Percentiles rank a stretch among this genome's conserved stretches.
Conservation (phyloP, 176 grass and related monocot species). For the Avena insularis region DNA sequence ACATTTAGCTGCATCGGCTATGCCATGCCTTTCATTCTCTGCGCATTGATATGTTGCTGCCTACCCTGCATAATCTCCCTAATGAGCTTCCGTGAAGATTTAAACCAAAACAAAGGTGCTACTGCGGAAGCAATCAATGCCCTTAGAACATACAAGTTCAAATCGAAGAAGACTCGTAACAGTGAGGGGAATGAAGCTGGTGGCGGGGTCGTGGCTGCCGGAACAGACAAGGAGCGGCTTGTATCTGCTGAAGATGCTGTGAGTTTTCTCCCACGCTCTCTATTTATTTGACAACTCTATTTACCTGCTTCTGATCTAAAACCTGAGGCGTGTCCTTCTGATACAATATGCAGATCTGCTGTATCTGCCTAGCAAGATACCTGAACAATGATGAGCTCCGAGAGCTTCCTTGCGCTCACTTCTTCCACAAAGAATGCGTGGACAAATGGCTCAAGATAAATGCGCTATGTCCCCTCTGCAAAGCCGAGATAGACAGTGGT, state of each 20-base stretch:
- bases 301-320: constrained; percentile 18
- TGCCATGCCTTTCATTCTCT: constrained; percentile 95
- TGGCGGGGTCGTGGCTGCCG: constrained; percentile 71
- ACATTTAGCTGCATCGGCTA: constrained; percentile 98
- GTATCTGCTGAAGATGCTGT: constrained; percentile 87
- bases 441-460: constrained; percentile 99
- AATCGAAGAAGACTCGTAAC: constrained; percentile 54
- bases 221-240: constrained; percentile 70
- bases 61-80: constrained; percentile 91
- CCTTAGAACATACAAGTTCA: constrained; percentile 81
- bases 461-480: constrained; percentile 88
- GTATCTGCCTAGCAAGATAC: constrained; percentile 90
- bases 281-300: constrained; percentile 7
- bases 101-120: constrained; percentile 73
- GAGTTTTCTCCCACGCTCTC: constrained; percentile 33
- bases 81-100: constrained; percentile 76
- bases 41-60: constrained; percentile 91
- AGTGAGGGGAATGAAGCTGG: constrained; percentile 51
- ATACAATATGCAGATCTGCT: constrained; percentile 64
- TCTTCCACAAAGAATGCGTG: constrained; percentile 90
- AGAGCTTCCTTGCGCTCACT: constrained; percentile 77
- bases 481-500: constrained; percentile 63
- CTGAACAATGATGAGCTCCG: constrained; percentile 63
- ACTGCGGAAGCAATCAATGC: constrained; percentile 71
- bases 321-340: background rate